Base-by-base conservation (phyloP, 371 early-diverging fungal species). In the Thermomucor indicae-seudaticae region DNA sequence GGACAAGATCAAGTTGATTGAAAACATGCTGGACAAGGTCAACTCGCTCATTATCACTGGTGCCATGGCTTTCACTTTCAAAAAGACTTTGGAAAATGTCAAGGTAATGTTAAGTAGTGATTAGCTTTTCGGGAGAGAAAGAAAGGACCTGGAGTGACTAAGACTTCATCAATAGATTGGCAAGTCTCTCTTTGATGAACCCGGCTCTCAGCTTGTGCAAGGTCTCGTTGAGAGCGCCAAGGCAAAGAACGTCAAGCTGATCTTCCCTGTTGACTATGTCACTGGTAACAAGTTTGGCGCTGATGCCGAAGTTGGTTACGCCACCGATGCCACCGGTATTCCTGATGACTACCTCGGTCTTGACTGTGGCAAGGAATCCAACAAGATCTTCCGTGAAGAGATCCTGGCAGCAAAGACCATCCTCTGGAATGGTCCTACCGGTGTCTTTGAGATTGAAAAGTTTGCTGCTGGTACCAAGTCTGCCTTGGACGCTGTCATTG, bases 351-450 rank as follows among this genome's bases (percentile, higher is more conserved):
- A 90, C 92, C 64, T 69, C 58, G 98, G 97, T 61, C 80, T 99
- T 40, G 99, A 98, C 76, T 88, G 92, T 63, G 99, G 99, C 29
- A 70, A 84, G 29, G 78, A 91, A 65, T 90, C 95, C 19, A 82
- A 81, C 70, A 78, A 83, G 67, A 59, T 72, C 57, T 90, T 93
- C 72, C 60, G 74, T 48, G 65, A 85, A 40, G 89, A 81, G 30
- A 88, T 97, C 56, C 54, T 74, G 50, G 56, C 65, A 20, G 71
- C 95, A 65, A 93, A 93, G 83, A 93, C 94, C 40, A 91, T 98
- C 58, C 88, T 99, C 53, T 99, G 99, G 99, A 98, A 99, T 80
- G 99, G 96, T 14, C 98, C 98, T 35, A 83, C 91, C 50, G 99
- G 99, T 65, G 97, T 97, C 47, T 98, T 97, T 74, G 99, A 99